Conservation (phyloP, 2,329 filamentous ascomycete species). For the Fusarium temperatum region DNA sequence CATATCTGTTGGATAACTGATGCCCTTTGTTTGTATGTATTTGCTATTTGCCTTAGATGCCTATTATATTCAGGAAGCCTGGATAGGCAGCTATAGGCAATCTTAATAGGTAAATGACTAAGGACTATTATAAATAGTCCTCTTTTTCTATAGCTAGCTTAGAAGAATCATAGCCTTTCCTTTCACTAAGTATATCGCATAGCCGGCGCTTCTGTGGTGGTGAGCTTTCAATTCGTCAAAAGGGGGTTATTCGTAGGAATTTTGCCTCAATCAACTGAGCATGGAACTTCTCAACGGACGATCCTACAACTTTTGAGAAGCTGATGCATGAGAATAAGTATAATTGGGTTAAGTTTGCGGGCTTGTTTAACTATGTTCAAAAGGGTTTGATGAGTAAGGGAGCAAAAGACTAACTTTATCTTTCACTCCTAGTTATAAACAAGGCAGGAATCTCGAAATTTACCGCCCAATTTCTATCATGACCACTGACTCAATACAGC, state of each 20-base stretch:
- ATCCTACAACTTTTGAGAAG: background rate
- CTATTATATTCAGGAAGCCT: too few species aligned
- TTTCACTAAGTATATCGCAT: too few species aligned
- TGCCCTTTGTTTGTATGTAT: too few species aligned
- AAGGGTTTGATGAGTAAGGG: background rate
- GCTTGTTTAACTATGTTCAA: background rate
- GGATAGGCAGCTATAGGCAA: too few species aligned
- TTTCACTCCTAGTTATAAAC: background rate
- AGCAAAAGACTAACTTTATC: background rate
- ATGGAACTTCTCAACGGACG: background rate
- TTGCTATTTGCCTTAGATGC: too few species aligned
- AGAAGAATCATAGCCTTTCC: too few species aligned
- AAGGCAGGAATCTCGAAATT: background rate
- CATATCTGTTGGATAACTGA: background rate
- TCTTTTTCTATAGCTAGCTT: too few species aligned
- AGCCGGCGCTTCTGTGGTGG: background rate
- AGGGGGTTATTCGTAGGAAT: background rate
- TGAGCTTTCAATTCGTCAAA: background rate
- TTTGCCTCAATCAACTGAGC: background rate
- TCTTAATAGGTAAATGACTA: too few species aligned
- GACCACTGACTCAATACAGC: background rate
- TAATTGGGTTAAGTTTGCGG: background rate
- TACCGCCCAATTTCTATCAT: background rate
- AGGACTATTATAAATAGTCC: too few species aligned
- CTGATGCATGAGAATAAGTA: slow-evolving; percentile 7